Evolutionary conservation across 2,329 filamentous ascomycete genomes (phyloP), one percentile per base, ranked within the genome.

Genomic region (Daldinia eschscholtzii): DNA sequence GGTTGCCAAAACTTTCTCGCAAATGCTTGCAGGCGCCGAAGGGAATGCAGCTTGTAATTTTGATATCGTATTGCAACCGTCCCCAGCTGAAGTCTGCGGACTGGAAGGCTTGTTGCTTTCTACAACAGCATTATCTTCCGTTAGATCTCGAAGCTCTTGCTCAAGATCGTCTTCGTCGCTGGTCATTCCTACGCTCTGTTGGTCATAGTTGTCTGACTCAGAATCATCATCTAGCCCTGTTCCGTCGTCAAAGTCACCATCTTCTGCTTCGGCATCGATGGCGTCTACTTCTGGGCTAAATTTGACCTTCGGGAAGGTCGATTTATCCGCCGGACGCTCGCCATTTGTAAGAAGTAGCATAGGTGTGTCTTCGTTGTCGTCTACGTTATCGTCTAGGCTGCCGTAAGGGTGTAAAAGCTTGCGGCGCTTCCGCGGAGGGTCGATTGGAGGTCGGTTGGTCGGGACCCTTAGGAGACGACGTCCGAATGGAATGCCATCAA

Each of bases 401-500:
- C 76, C 74, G 20, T 80, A 78, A 9, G 79, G 74, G 61, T 83
- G 81, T 10, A 78, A 78, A 72, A 91, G 73, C 73, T 89, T 84
- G 39, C 85, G 86, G 73, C 87, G 87, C 78, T 96, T 97, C 69
- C 90, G 86, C 0, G 93, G 90, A 0, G 92, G 92, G 12, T 85
- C 82, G 42, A 97, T 82, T 0, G 86, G 78, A 0, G 93, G 93
- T 53, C 93, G 87, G 64, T 85, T 85, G 6, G 84, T 83, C 0
- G 86, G 84, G 1, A 81, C 76, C 73, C 87, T 87, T 7, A 95
- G 81, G 76, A 89, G 89, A 0, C 91, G 90, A 67, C 91, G 87
- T 2, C 95, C 94, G 78, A 95, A 97, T 0, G 93, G 88, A 20
- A 97, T 84, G 3, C 95, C 94, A 77, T 98, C 95, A 10, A 96